Evolutionary conservation across 2,329 filamentous ascomycete species (phyloP).

Genomic region (Colletotrichum nymphaeae): DNA sequence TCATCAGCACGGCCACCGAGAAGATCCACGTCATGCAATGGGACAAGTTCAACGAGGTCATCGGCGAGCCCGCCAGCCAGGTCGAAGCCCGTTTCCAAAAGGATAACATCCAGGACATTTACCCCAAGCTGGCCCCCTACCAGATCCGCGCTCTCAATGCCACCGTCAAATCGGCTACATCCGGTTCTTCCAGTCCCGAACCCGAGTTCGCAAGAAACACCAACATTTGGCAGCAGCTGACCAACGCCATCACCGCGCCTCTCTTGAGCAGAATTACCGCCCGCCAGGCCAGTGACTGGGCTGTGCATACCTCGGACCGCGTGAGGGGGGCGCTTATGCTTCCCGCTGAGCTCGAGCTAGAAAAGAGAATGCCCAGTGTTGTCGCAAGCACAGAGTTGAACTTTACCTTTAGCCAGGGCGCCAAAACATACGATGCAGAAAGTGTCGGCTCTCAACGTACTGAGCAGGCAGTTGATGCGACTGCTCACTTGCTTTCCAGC

Average conservation of each 20-base stretch:
- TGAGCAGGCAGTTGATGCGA: conserved; percentile 60
- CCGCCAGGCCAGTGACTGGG: conserved; percentile 56
- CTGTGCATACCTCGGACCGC: conserved; percentile 64
- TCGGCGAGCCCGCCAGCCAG: conserved; percentile 58
- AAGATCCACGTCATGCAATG: conserved; percentile 62
- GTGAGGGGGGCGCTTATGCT: conserved; percentile 56
- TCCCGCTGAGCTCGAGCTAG: conserved; percentile 52
- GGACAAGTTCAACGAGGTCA: conserved; percentile 66
- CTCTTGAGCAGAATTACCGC: conserved; percentile 62
- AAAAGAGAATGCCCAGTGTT: conserved; percentile 49
- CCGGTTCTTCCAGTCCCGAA: conserved; percentile 36
- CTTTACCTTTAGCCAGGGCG: conserved; percentile 59
- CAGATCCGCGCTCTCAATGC: conserved; percentile 45
- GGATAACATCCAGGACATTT: conserved; percentile 51
- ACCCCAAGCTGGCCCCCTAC: conserved; percentile 58
- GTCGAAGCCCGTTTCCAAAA: conserved; percentile 59
- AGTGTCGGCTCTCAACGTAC: conserved; percentile 52
- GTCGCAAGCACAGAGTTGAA: conserved; percentile 52
- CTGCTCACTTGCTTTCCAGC: conserved; percentile 55
- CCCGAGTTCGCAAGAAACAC: conserved; percentile 39
- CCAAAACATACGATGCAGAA: conserved; percentile 54
- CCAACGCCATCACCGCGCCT: conserved; percentile 56
- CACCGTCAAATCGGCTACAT: conserved; percentile 12
- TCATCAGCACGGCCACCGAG: conserved; percentile 51
- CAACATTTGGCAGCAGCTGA: conserved; percentile 64